Base-by-base conservation (phyloP, 441 rosid genomes). In the Populus hybrid region DNA sequence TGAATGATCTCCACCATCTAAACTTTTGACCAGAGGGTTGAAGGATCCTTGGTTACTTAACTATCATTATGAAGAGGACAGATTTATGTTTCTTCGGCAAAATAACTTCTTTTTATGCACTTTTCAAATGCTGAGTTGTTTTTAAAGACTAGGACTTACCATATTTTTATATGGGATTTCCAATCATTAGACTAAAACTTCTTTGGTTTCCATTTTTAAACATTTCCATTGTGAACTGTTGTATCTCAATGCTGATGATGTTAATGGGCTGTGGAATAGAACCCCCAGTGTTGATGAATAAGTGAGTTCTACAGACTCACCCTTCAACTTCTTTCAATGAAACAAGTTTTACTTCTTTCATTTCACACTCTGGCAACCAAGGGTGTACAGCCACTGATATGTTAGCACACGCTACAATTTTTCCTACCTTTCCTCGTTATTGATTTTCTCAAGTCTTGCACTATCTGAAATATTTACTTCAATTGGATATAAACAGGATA, bases 381-480 rank as follows among this genome's bases (percentile, higher is more conserved):
- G 12, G 38, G 26, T 32, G 8, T 54, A 54, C 8, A 16, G 2
- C 59, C 61, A 54, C 8, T 54, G 61, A 54, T 54, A 54, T 54
- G 32, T 30, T 16, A 54, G 61, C 3, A 6, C 21, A 54, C 3
- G 9, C n/a, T 54, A 5, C 61, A 54, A 54, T 20, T 34, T 32
- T 34, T 68, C 38, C 12, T n/a, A 32, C 23, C 14, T 34, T 12
- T 16, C 16, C 16, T 18, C 50, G 0, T 24, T n/a, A 11, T 24
- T 70, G 34, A 28, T 30, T 30, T 30, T 30, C 32, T n/a, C 73
- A 46, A 42, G 28, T 67, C 40, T 32, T 80, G 46, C 69, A 70
- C 16, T 42, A 36, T 54, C 73, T 34, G 34, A 59, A 38, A 71
- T 79, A 54, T 73, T 46, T 71, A 23, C 65, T 18, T 72, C 54